A percentile compares a stretch with the other conserved stretches of the same genome.
Evolutionary conservation across 2,329 filamentous ascomycete genomes (phyloP).

Genomic region (Aspergillus calidoustus): DNA sequence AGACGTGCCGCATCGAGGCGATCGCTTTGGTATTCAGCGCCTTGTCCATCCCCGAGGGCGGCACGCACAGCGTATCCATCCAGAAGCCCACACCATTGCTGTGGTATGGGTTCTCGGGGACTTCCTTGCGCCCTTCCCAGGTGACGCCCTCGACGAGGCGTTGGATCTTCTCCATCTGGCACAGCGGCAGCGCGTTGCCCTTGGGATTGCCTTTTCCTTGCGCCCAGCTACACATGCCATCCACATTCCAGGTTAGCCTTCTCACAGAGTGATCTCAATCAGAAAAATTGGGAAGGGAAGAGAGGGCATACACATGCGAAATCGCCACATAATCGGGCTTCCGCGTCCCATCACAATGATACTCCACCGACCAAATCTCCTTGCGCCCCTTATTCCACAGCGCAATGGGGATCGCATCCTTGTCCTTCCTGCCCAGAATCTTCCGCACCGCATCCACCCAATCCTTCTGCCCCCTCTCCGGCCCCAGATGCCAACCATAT

Average conservation of each 20-base stretch:
- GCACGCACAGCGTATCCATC: constrained; percentile 31
- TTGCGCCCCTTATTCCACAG: constrained; percentile 19
- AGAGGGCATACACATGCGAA: constrained; percentile 25
- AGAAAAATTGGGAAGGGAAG: not conserved
- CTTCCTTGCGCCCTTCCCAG: constrained; percentile 16
- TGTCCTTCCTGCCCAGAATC: constrained; percentile 14
- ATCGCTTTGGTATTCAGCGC: constrained; percentile 13
- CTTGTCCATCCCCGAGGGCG: constrained; percentile 5
- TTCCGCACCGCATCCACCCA: constrained; percentile 18
- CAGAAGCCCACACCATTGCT: constrained; percentile 23
- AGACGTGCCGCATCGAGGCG: constrained; percentile 21
- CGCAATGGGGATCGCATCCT: constrained; percentile 19
- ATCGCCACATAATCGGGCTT: constrained; percentile 23
- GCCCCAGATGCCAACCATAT: constrained; percentile 19
- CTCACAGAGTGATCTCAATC: not conserved
- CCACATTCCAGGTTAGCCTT: not conserved
- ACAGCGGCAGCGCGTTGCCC: constrained; percentile 23
- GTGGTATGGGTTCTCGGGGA: constrained; percentile 2
- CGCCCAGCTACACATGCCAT: constrained; percentile 19
- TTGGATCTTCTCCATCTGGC: constrained; percentile 21
- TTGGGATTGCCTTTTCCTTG: constrained; percentile 26
- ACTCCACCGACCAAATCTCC: constrained; percentile 19
- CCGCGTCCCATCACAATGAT: constrained; percentile 13
- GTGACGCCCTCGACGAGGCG: constrained; percentile 20
- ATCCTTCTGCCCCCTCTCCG: constrained; percentile 17